Evolutionary conservation across 1,139 yeast species (phyloP).

Genomic region (Yamadazyma taylorii): DNA sequence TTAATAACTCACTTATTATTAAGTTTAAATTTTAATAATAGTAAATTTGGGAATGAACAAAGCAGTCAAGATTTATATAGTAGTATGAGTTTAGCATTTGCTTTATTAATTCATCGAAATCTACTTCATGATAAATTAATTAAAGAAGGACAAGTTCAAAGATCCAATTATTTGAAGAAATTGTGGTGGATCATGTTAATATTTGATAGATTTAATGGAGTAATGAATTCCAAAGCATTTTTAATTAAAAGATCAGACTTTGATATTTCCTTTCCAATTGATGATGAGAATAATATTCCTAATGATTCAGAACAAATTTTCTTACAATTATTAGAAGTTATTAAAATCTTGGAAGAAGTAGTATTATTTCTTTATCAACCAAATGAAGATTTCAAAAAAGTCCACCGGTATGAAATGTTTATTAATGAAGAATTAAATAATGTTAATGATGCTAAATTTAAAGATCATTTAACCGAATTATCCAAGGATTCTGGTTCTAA

Average conservation of each 20-base stretch:
- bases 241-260: constrained; percentile 17
- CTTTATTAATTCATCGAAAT: constrained; percentile 37
- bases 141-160: constrained; percentile 14
- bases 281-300: not conserved
- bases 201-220: constrained; percentile 35
- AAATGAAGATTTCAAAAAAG: constrained; percentile 1
- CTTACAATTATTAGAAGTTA: constrained; percentile 3
- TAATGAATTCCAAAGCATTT: constrained; percentile 16
- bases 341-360: constrained; percentile 6
- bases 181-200: constrained; percentile 40
- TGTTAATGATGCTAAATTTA: not conserved
- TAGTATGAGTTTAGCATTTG: constrained; percentile 30
- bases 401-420: constrained; percentile 2
- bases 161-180: constrained; percentile 24
- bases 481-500: not conserved
- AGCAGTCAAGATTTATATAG: constrained; percentile 35
- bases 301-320: constrained; percentile 8
- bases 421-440: constrained; percentile 1
- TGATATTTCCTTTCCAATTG: constrained; percentile 10
- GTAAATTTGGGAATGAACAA: constrained; percentile 36
- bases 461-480: not conserved
- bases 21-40: constrained; percentile 29
- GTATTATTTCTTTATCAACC: constrained; percentile 15
- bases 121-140: constrained; percentile 10
- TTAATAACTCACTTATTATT: constrained; percentile 31